Conservation (phyloP, 306 rosid genomes). For the Casuarina cunninghamiana region DNA sequence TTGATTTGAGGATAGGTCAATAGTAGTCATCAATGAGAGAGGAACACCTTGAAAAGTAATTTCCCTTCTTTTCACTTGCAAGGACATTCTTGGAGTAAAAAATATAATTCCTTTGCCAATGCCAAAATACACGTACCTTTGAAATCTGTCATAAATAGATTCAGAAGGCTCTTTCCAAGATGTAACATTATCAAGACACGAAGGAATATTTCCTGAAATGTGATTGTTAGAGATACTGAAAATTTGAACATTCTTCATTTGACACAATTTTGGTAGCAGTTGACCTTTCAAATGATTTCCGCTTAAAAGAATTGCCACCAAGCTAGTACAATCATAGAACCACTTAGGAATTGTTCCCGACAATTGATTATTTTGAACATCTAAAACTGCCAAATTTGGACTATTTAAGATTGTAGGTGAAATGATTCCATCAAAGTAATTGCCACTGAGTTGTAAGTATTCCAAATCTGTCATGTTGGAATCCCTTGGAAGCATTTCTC, state of each 20-base stretch:
- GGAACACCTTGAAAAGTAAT: background rate
- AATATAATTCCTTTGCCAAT: too few relatives aligned
- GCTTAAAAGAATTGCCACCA: background rate
- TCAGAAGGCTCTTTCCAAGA: background rate
- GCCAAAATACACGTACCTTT: background rate
- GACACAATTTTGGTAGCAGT: background rate
- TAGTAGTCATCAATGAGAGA: background rate
- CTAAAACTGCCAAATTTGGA: background rate
- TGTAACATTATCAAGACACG: background rate
- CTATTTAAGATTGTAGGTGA: background rate
- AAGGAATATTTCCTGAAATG: background rate
- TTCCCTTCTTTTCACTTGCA: background rate
- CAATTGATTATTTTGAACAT: background rate
- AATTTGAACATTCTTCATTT: background rate
- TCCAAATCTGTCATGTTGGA: background rate
- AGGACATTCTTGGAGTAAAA: background rate
- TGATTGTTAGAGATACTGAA: background rate
- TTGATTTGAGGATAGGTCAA: background rate
- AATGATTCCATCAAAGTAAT: background rate
- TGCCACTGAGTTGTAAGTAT: background rate
- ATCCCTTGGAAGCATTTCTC: conserved; percentile 1
- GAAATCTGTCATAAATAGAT: background rate
- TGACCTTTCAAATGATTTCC: background rate
- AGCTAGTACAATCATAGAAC: background rate
- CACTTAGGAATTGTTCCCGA: background rate